Base-by-base conservation (phyloP, 2,329 filamentous ascomycete genomes). In the Phaeosphaeriaceae sp. region DNA sequence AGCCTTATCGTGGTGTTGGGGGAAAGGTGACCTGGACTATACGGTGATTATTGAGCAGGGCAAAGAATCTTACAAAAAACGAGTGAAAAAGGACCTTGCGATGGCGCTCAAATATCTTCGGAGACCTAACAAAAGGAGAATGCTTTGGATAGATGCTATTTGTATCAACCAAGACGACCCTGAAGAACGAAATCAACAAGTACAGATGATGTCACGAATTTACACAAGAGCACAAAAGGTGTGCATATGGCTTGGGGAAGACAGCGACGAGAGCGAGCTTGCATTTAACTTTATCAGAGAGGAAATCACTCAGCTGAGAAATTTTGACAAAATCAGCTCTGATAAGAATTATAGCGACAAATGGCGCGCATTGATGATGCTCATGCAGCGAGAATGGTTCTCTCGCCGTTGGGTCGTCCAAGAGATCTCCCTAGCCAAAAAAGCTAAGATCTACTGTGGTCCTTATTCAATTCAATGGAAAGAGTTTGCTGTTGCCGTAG, bases 361-460 rank as follows among this genome's bases (percentile, higher is more conserved):
- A 16, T 66, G 66, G 76, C 41, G 52, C 2, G 61, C 68, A 0
- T 41, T 78, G 0, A 49, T 74, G 2, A 44, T 49, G 6, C 50
- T 78, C 2, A 76, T 78, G 61, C 60, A 72, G 39, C 58, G 74
- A 6, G 56, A 60, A 2, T 79, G 76, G 67, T 64, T 76, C 50
- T 72, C 66, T 37, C 60, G 74, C 5, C 69, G 75, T 0, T 78
- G 76, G 76, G 72, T 78, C 3, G 68, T 79, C 0, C 76, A 79
- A 54, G 76, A 78, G 54, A 71, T 78, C 15, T 67, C 71, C 0
- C 61, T 75, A 17, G 74, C 75, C 0, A 54, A 50, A 21, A 50
- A 54, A 3, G 72, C 39, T 7, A 32, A 15, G 18, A 16, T 42
- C 28, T 42, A 42, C 13, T 42, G 39, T 18, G 39, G 39, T 2